Base-by-base conservation (phyloP, 2,329 filamentous ascomycete species). In the Curvularia verruculosa region DNA sequence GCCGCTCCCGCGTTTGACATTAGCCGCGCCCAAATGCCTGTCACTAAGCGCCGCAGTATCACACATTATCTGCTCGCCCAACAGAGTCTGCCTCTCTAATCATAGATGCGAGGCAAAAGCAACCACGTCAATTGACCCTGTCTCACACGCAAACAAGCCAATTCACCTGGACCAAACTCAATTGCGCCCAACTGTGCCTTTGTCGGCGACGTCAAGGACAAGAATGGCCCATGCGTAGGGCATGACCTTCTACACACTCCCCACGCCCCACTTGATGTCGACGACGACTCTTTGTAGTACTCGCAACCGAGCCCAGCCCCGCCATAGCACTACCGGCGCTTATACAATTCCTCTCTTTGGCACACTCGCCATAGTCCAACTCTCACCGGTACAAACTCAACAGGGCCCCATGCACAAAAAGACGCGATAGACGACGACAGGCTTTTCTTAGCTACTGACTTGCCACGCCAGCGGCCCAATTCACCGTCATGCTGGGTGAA, bases 271-370 rank as follows among this genome's bases (percentile, higher is more conserved):
- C 50, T 46, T 39, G 36, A 41, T 31, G 37, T 29, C 29, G 18
- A 29, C 29, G 18, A 29, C 26, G 26, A 29, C 26, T 29, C 26
- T 29, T 29, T 29, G 26, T 29, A 29, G 26, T n/a, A n/a, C n/a
- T 29, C 26, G 52, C 47, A 48, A 61, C 49, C 54, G 51, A 60
- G 41, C 52, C n/a, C 43, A 47, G 41, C 57, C 61, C 49, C 54
- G 50, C 59, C 58, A 61, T 60, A 54, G 56, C 21, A 21, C 52
- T 45, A 47, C 58, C 63, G 66, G 69, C 69, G 69, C 69, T 66
- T 72, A 71, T 45, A 59, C 55, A 49, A 28, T 45, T 57, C 45
- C 56, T 58, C 40, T 66, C 62, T 66, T 60, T 71, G 69, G 67
- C 53, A 60, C 37, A 5, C 21, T 40, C 54, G n/a, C 48, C 52